Evolutionary conservation across 208 protist genomes (phyloP), one percentile per base, ranked within the genome.

Genomic region (Entamoeba histolytica): DNA sequence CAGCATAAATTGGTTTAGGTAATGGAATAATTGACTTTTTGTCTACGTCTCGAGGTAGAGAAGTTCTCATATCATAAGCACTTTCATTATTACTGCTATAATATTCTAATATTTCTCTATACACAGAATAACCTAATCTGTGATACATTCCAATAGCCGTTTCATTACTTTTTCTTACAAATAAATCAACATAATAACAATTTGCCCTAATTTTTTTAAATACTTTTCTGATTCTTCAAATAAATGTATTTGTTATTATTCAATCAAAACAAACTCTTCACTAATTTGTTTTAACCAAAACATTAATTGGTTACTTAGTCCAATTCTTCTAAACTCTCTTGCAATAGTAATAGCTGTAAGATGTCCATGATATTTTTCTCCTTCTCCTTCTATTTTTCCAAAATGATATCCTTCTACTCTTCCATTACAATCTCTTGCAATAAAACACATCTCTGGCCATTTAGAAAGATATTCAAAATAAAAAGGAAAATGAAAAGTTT

Each of bases 261-360:
- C n/a, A n/a, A n/a, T n/a, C n/a, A 61, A 23, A 61, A 61, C 52
- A 61, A 61, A 61, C 52, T 61, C 52, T 61, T 61, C 52, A 61
- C 14, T 23, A 17, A 61, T 61, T 17, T 61, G 52, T 17, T 17
- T 61, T 8, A 61, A 17, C 52, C 52, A 61, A 61, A 23, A 61
- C 52, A 61, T 61, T 61, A 61, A 17, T 17, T 17, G 8, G 14
- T 61, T 17, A 61, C 52, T n/a, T 97, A 96, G 94, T 14, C 97
- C 98, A 0, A 99, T 94, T 3, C 98, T 97, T 49, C 98, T 97
- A 94, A 98, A 99, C 93, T 98, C 98, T 35, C 98, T 98, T 52
- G 98, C 97, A 7, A 99, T 98, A 0, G 98, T 99, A 1, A 99
- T 96, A 10, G 98, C 98, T 12, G 98, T 99, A 17, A 99, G 98